phyloP scores from a whole-genome alignment of 768 basidiomycete species.

The Agrocybe chaxingu region DNA sequence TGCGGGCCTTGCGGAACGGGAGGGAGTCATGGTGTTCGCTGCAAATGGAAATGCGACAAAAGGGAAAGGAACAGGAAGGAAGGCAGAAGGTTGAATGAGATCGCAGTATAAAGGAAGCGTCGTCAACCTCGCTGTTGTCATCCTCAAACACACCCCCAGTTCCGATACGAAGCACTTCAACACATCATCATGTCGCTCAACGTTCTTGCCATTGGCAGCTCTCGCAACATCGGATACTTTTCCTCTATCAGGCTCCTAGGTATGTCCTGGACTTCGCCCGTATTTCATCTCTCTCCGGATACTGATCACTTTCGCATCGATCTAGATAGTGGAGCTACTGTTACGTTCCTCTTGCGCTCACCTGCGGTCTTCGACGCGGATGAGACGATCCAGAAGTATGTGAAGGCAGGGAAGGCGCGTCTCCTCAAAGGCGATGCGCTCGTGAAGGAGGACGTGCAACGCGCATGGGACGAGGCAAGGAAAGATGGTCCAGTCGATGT shows the following conservation, averaged over 20 bases:
- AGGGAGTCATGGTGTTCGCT: too few species aligned
- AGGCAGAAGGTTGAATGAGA: too few species aligned
- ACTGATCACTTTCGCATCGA: neutral
- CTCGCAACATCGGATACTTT: slow-evolving; percentile 54
- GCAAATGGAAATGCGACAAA: too few species aligned
- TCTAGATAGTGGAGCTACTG: slow-evolving; percentile 53
- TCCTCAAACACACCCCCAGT: too few species aligned
- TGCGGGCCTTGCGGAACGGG: too few species aligned
- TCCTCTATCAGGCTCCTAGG: slow-evolving; percentile 46
- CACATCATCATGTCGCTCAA: slow-evolving; percentile 25
- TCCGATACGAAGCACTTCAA: neutral
- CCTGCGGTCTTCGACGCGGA: slow-evolving; percentile 52
- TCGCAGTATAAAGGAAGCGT: too few species aligned
- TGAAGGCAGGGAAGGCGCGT: slow-evolving; percentile 48
- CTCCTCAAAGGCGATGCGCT: slow-evolving; percentile 63
- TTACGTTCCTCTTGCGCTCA: slow-evolving; percentile 62
- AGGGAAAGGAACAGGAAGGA: too few species aligned
- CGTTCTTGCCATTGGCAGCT: slow-evolving; percentile 48
- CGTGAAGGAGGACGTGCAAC: slow-evolving; percentile 44
- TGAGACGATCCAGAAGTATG: slow-evolving; percentile 44
- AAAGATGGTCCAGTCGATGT: slow-evolving; percentile 41
- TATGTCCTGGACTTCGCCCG: slow-evolving; percentile 18
- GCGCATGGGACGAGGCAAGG: slow-evolving; percentile 47
- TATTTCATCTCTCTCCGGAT: neutral
- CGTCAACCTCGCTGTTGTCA: too few species aligned